Percentiles rank a stretch among this genome's conserved stretches.
Evolutionary conservation across 2,329 filamentous ascomycete genomes (phyloP).

Genomic region (Cryphonectria naterciae): DNA sequence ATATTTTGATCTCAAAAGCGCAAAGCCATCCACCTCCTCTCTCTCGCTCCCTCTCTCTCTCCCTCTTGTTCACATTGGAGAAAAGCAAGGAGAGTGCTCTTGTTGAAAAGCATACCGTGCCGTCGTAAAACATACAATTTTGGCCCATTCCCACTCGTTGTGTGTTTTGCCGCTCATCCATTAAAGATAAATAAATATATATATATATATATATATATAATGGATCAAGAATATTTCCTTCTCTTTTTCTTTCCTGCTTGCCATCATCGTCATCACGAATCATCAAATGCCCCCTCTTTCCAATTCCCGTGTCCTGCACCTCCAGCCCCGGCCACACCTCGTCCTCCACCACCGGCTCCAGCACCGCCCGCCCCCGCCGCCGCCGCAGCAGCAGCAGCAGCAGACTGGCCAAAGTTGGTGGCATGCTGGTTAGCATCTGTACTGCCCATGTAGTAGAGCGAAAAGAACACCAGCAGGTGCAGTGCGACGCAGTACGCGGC

Average conservation of each 20-base stretch:
- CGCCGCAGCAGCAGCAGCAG: conserved; percentile 49
- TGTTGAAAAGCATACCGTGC: background rate
- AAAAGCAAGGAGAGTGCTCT: background rate
- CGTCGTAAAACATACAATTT: background rate
- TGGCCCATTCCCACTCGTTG: background rate
- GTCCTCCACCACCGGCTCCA: conserved; percentile 36
- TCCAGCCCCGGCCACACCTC: conserved; percentile 39
- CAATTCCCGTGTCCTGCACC: conserved; percentile 44
- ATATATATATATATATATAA: too few relatives aligned
- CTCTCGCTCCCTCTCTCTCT: too few relatives aligned
- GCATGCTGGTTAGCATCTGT: conserved; percentile 66
- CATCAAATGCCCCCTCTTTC: conserved; percentile 65
- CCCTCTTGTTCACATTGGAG: background rate
- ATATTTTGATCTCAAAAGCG: background rate
- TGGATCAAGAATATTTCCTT: too few relatives aligned
- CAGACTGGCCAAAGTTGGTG: conserved; percentile 56
- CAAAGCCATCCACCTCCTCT: background rate
- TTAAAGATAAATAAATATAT: background rate
- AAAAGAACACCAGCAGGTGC: conserved; percentile 84
- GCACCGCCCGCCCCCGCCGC: conserved; percentile 43
- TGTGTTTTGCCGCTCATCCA: background rate
- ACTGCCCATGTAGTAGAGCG: conserved; percentile 82
- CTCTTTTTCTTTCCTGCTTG: too few relatives aligned
- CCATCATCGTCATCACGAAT: conserved; percentile 15
- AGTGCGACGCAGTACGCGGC: conserved; percentile 88